These are phyloP conservation scores for Falciphora oryzae DNA, from an alignment of 2,329 filamentous ascomycete genomes.

Conservation along the genomic window DNA sequence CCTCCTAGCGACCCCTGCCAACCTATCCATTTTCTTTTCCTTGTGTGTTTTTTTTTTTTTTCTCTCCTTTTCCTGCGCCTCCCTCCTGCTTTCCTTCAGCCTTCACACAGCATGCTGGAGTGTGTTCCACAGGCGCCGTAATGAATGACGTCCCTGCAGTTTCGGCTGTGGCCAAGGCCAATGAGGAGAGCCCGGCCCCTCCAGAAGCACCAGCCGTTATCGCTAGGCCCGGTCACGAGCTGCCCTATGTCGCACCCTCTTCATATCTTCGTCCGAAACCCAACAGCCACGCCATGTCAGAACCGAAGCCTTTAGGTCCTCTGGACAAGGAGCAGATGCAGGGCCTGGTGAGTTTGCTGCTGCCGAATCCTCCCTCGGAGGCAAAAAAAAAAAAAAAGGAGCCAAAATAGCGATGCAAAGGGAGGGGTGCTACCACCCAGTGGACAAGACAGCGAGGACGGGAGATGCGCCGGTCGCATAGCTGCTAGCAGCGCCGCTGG, in stretches of 20 bases:
- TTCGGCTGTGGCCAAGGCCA: slow-evolving; percentile 15
- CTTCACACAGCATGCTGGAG: slow-evolving; percentile 8
- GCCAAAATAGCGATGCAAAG: no score
- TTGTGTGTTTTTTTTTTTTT: background rate
- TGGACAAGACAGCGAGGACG: no score
- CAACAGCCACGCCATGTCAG: slow-evolving; percentile 34
- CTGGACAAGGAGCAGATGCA: slow-evolving; percentile 73
- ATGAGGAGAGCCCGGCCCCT: slow-evolving; percentile 17
- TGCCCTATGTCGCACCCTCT: slow-evolving; percentile 54
- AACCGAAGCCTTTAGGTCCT: slow-evolving; percentile 44
- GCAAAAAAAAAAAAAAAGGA: no score
- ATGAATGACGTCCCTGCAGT: slow-evolving; percentile 18
- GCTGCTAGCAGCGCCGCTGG: no score
- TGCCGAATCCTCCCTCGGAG: no score
- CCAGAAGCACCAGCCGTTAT: slow-evolving; percentile 15
- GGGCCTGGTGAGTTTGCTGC: slow-evolving; percentile 57
- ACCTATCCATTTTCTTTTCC: background rate
- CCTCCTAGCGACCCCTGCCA: no score
- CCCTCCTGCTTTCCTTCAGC: background rate
- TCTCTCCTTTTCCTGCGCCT: background rate
- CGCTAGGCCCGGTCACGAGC: slow-evolving; percentile 37
- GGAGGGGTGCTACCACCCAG: no score
- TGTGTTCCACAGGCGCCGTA: slow-evolving; percentile 8
- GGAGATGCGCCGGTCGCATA: no score
- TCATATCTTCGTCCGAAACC: slow-evolving; percentile 46